These are phyloP conservation scores for Suhomyces bokatorum DNA, from an alignment of 1,139 yeast species.

Conservation along the genomic window DNA sequence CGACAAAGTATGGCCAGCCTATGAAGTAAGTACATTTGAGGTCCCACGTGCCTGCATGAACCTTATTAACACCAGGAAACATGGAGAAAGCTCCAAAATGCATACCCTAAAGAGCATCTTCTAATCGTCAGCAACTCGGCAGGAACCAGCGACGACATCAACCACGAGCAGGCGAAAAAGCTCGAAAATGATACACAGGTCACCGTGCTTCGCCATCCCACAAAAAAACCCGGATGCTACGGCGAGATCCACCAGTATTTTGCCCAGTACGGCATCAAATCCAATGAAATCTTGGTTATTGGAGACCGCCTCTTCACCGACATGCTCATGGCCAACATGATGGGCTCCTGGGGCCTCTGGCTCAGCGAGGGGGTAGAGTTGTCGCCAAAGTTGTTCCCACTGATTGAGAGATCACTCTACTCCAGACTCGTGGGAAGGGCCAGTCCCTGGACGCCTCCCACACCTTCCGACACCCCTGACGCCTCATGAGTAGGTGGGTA, in stretches of 20 bases:
- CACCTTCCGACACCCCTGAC: not conserved
- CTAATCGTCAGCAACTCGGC: slow-evolving; percentile 92
- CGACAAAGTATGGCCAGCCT: slow-evolving; percentile 77
- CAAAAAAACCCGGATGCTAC: slow-evolving; percentile 89
- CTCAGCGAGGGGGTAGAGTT: slow-evolving; percentile 70
- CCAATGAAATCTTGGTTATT: slow-evolving; percentile 74
- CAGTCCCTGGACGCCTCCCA: not conserved
- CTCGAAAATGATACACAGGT: slow-evolving; percentile 74
- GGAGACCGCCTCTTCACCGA: slow-evolving; percentile 94
- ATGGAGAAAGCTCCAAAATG: slow-evolving; percentile 56
- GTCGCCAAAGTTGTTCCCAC: slow-evolving; percentile 51
- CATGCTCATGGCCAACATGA: slow-evolving; percentile 87
- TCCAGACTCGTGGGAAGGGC: not conserved
- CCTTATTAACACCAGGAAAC: slow-evolving; percentile 28
- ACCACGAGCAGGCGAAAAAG: slow-evolving; percentile 59
- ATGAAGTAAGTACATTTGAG: slow-evolving; percentile 31
- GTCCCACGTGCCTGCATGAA: not conserved
- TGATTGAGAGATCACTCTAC: slow-evolving; percentile 42
- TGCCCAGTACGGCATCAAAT: slow-evolving; percentile 44
- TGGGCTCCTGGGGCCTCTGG: slow-evolving; percentile 91
- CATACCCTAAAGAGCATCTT: slow-evolving; percentile 65
- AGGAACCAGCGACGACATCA: slow-evolving; percentile 77
- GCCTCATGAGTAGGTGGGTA: not conserved
- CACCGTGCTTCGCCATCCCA: slow-evolving; percentile 71
- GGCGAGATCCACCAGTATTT: slow-evolving; percentile 67